These are phyloP conservation scores for Colletotrichum paranaense DNA, from an alignment of 2,329 filamentous ascomycete species.

Conservation along the genomic window DNA sequence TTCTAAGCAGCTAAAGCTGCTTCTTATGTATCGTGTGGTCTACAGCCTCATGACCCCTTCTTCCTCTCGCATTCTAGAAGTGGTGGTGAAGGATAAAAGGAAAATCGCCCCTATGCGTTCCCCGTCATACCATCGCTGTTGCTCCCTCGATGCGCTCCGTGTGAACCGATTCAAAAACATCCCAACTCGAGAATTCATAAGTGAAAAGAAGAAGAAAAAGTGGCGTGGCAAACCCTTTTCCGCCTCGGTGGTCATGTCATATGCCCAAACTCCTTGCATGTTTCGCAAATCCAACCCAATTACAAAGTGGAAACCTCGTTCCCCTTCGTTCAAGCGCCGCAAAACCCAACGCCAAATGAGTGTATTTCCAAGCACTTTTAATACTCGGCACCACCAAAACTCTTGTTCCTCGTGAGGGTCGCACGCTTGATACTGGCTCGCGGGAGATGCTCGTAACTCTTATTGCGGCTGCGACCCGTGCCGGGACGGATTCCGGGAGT, in stretches of 20 bases:
- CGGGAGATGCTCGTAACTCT: slow-evolving; percentile 54
- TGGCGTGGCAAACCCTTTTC: slow-evolving; percentile 8
- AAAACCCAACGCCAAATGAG: slow-evolving; percentile 29
- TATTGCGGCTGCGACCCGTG: slow-evolving; percentile 48
- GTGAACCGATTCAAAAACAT: background rate
- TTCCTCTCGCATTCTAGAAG: slow-evolving; percentile 23
- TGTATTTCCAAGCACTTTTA: slow-evolving; percentile 37
- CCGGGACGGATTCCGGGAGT: slow-evolving; percentile 41
- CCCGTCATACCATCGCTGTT: background rate
- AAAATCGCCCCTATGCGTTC: background rate
- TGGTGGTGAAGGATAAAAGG: background rate
- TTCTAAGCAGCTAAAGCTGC: slow-evolving; percentile 30
- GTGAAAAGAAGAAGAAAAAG: background rate
- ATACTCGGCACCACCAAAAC: slow-evolving; percentile 62
- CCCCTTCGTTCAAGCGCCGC: background rate
- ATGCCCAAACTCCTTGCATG: slow-evolving; percentile 28
- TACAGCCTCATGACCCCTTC: slow-evolving; percentile 7
- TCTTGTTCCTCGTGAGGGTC: slow-evolving; percentile 59
- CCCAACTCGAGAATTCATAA: background rate
- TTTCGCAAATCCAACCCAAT: slow-evolving; percentile 14
- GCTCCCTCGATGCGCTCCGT: background rate
- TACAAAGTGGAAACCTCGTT: background rate
- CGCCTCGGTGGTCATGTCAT: background rate
- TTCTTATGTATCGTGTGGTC: slow-evolving; percentile 26
- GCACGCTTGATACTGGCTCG: slow-evolving; percentile 58